Evolutionary conservation across 2,329 filamentous ascomycete genomes (phyloP).

Genomic region (Colletotrichum tropicicola): DNA sequence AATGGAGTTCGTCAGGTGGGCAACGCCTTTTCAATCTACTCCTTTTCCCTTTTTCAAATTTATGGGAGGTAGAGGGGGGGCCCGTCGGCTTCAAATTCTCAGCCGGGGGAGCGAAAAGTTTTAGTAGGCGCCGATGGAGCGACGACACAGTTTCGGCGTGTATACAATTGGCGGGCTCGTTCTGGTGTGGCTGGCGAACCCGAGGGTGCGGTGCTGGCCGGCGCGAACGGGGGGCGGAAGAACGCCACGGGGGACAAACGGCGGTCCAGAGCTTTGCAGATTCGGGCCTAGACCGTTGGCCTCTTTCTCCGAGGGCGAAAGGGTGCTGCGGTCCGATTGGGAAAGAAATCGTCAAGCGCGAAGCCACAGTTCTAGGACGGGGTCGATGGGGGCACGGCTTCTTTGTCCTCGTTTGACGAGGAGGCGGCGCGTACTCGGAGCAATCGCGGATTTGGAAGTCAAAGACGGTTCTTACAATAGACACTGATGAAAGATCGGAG

Average conservation of each 20-base stretch:
- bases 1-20: neutral
- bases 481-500: neutral
- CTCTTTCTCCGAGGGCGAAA: neutral
- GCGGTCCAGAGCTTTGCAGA: neutral
- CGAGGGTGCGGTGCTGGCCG: constrained; percentile 9
- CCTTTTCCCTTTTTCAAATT: neutral
- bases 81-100: neutral
- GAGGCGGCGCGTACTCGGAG: neutral
- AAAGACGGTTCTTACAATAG: neutral
- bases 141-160: neutral
- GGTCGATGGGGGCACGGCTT: neutral
- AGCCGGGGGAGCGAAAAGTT: neutral
- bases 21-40: neutral
- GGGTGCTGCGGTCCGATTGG: neutral
- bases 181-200: neutral
- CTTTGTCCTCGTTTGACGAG: constrained; percentile 5
- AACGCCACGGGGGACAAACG: neutral
- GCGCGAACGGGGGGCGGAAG: neutral
- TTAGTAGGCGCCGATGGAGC: neutral
- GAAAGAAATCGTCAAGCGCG: neutral
- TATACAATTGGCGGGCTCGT: neutral
- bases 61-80: neutral
- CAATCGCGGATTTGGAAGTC: neutral
- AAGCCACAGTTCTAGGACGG: constrained; percentile 14
- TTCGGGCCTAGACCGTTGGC: neutral